Evolutionary conservation across 345 rosid genomes (phyloP).

Genomic region (Gossypium turneri): DNA sequence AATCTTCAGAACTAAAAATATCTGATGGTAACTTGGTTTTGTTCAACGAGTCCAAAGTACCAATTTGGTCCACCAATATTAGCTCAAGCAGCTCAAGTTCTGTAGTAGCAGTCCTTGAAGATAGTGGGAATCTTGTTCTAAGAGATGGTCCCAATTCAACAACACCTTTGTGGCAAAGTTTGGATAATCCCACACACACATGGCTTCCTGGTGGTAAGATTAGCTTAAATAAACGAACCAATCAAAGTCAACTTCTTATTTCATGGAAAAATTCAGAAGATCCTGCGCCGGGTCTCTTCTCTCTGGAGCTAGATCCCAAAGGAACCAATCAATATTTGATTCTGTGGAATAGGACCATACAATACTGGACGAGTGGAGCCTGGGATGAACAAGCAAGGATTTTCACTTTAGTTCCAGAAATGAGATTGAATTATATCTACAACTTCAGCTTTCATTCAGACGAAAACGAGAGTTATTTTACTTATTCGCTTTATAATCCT

Average conservation of each 20-base stretch:
- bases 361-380: slow-evolving; percentile 60
- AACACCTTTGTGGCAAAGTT: slow-evolving; percentile 60
- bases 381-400: slow-evolving; percentile 42
- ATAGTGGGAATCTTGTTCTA: slow-evolving; percentile 61
- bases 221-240: slow-evolving; percentile 38
- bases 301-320: slow-evolving; percentile 53
- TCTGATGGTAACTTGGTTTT: slow-evolving; percentile 64
- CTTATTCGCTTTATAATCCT: slow-evolving; percentile 34
- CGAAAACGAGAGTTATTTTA: slow-evolving; percentile 54
- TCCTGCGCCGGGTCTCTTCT: slow-evolving; percentile 70
- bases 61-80: slow-evolving; percentile 66
- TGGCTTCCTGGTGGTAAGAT: slow-evolving; percentile 75
- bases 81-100: slow-evolving; percentile 29
- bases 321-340: slow-evolving; percentile 48
- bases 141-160: slow-evolving; percentile 28
- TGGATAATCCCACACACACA: slow-evolving; percentile 58
- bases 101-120: slow-evolving; percentile 46
- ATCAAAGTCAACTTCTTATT: slow-evolving; percentile 32
- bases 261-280: slow-evolving; percentile 65
- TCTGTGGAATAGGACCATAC: slow-evolving; percentile 44
- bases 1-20: slow-evolving; percentile 44
- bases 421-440: slow-evolving; percentile 49
- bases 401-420: slow-evolving; percentile 61
- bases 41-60: slow-evolving; percentile 40
- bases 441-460: slow-evolving; percentile 44